Base-by-base conservation (phyloP, 2,329 filamentous ascomycete species). In the Periconia sp. region DNA sequence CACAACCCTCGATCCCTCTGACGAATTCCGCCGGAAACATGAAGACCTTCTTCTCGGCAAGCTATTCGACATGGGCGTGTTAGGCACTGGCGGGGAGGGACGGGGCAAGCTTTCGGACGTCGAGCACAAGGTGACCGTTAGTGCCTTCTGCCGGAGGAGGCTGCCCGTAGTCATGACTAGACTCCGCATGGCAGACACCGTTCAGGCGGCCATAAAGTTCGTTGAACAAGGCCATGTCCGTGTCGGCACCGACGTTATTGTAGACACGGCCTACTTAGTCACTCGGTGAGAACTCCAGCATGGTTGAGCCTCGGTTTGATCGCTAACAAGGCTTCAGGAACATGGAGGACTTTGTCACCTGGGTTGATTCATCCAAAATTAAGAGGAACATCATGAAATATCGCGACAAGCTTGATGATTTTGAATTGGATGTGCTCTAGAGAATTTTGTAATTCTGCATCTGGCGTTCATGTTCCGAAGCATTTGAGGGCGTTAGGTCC, bases 371-470 rank as follows among this genome's bases (percentile, higher is more conserved):
- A 47, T 95, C 89, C 72, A 96, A 96, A 87, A 92, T 97, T 70
- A 96, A 95, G 86, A 83, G 88, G 66, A 94, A 91, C 67, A 95
- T 96, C 53, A 86, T 96, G 83, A 89, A 89, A 73, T 97, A 96
- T 69, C 84, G 90, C 59, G 91, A 96, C 72, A 89, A 95, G 77
- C 73, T 96, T 73, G 92, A 97, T 73, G 92, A 97, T 73, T 97
- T 95, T 65, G 92, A 97, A 75, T 75, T 96, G 35, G 66, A 67
- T 30, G 56, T 61, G 15, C 38, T 68, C 29, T 69, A 49, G 38
- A 34, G 15, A 10, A 19, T 31, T 5, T 13, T 17, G 8, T 17
- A 17, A 4, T 10, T 11, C 5, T 13, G 18, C 18, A 9, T 8
- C 9, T 3, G 19, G 13, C 4, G 13, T 3, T 23, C 3, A 0